phyloP scores from a whole-genome alignment of 139 green algal species.

The Bryopsis sp. region DNA sequence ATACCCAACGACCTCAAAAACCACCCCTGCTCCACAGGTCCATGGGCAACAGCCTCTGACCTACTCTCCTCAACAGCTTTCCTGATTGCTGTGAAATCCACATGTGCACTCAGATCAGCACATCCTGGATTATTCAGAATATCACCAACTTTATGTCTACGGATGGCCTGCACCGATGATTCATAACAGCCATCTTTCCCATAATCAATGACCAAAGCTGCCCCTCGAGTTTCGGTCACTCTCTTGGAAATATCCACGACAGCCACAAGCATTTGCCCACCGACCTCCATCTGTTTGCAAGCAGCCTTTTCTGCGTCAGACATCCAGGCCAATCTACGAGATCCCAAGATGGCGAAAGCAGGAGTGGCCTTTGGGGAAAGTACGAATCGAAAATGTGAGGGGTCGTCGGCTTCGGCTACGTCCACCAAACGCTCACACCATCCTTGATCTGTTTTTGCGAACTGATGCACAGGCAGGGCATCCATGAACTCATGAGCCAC shows the following conservation, averaged over 20 bases:
- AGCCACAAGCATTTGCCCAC: constrained; percentile 46
- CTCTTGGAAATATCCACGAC: constrained; percentile 57
- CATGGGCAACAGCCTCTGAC: constrained; percentile 35
- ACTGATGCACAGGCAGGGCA: constrained; percentile 92
- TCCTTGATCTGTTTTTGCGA: constrained; percentile 42
- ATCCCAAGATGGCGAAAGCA: constrained; percentile 49
- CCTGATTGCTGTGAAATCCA: constrained; percentile 81
- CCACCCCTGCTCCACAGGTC: constrained; percentile 58
- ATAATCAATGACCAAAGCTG: constrained; percentile 92
- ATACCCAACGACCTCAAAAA: constrained; percentile 72
- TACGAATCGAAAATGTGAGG: constrained; percentile 65
- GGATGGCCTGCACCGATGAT: constrained; percentile 60
- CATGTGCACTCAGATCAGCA: constrained; percentile 80
- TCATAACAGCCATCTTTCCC: constrained; percentile 61
- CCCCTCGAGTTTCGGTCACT: constrained; percentile 59
- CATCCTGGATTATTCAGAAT: constrained; percentile 66
- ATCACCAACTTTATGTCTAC: constrained; percentile 32
- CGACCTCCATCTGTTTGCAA: constrained; percentile 45
- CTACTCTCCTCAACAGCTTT: constrained; percentile 27
- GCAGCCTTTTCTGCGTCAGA: constrained; percentile 4
- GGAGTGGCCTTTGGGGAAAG: constrained; percentile 59
- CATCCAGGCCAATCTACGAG: constrained; percentile 51
- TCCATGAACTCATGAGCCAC: constrained; percentile 97
- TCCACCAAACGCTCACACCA: constrained; percentile 86
- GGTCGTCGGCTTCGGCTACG: constrained; percentile 25